Evolutionary conservation across 169 alveolate species (phyloP).

Genomic region (Besnoitia besnoiti): DNA sequence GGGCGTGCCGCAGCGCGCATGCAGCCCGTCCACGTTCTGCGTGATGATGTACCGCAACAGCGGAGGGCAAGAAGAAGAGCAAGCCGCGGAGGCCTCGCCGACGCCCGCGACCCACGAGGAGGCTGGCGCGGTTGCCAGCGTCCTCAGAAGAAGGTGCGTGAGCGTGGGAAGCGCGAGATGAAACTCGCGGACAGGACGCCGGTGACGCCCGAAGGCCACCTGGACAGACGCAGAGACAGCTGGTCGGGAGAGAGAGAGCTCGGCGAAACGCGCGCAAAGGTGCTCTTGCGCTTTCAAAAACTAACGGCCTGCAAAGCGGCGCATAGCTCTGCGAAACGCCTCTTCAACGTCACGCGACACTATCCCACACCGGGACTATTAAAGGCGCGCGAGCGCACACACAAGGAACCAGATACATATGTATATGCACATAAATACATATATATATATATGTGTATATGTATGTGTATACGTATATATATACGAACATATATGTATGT

Average conservation of each 20-base stretch:
- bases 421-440: too few species aligned
- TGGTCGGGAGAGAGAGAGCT: neutral
- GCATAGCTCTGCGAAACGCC: too few species aligned
- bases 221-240: neutral
- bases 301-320: too few species aligned
- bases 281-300: too few species aligned
- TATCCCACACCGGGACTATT: too few species aligned
- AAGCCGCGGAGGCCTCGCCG: neutral
- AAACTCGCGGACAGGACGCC: constrained; percentile 74
- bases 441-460: too few species aligned
- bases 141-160: constrained; percentile 79
- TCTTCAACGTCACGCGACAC: too few species aligned
- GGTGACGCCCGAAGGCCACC: constrained; percentile 46
- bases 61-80: constrained; percentile 13
- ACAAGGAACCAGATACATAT: neutral
- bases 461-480: too few species aligned
- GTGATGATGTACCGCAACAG: constrained; percentile 77
- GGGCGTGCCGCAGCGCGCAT: constrained; percentile 80
- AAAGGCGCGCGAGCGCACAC: neutral
- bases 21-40: constrained; percentile 85
- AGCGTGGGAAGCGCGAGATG: constrained; percentile 84
- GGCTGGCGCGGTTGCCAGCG: constrained; percentile 10
- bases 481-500: too few species aligned
- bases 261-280: too few species aligned
- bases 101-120: neutral